Percentiles rank a stretch among this genome's conserved stretches.
phyloP scores from a whole-genome alignment of 805 yeast genomes.

The Kazachstania bromeliacearum region DNA sequence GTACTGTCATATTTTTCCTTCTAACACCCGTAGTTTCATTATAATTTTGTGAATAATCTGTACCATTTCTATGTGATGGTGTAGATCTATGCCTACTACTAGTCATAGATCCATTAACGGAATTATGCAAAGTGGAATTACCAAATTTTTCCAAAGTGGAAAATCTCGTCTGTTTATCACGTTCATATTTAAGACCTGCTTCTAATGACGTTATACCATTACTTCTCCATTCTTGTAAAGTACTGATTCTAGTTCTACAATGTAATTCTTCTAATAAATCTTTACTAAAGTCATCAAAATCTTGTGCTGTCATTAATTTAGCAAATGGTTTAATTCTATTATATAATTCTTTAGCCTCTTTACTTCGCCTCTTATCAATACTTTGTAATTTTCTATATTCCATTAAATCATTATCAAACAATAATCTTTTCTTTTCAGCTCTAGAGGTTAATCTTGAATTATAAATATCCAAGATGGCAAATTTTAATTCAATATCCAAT shows the following conservation, averaged over 20 bases:
- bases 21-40: conserved; percentile 25
- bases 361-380: conserved; percentile 72
- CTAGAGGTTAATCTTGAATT: conserved; percentile 82
- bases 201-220: conserved; percentile 82
- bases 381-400: conserved; percentile 80
- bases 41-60: conserved; percentile 21
- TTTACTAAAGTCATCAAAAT: conserved; percentile 63
- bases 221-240: conserved; percentile 86
- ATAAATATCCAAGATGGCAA: conserved; percentile 80
- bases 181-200: conserved; percentile 76
- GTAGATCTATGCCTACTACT: conserved; percentile 23
- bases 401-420: conserved; percentile 65
- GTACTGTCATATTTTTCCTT: conserved; percentile 39
- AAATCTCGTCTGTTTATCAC: conserved; percentile 66
- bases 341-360: conserved; percentile 80
- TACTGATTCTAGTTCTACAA: conserved; percentile 73
- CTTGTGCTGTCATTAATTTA: conserved; percentile 68
- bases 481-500: conserved; percentile 80
- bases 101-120: conserved; percentile 14
- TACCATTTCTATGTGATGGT: conserved; percentile 17
- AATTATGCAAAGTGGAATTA: conserved; percentile 16
- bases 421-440: conserved; percentile 81
- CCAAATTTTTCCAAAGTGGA: conserved; percentile 52
- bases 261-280: conserved; percentile 72
- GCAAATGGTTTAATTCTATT: conserved; percentile 74